Conservation (phyloP, 768 basidiomycete species). For the Leccinum boreale region DNA sequence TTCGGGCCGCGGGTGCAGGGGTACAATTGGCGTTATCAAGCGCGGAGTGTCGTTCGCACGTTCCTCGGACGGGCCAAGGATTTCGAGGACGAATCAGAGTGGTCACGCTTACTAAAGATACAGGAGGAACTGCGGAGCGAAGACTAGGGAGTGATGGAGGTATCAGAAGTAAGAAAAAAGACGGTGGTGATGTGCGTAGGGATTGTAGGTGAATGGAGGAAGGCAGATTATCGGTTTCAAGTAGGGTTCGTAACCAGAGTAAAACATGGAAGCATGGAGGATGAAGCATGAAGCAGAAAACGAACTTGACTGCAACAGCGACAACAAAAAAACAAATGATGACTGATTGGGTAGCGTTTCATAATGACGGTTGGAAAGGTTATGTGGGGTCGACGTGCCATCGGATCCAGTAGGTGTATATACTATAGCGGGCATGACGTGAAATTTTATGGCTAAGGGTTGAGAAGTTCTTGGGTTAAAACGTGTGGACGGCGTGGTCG, state of each 20-base stretch:
- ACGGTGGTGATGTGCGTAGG: slow-evolving; percentile 13
- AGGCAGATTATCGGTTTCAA: not conserved
- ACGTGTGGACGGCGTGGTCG: slow-evolving; percentile 2
- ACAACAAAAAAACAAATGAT: slow-evolving; percentile 1
- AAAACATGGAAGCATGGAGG: slow-evolving; percentile 20
- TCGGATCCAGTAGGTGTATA: slow-evolving; percentile 1
- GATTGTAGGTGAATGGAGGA: not conserved
- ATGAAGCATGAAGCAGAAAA: not conserved
- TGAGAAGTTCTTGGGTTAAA: slow-evolving; percentile 1
- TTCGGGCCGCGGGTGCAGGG: slow-evolving; percentile 68
- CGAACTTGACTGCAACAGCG: not conserved
- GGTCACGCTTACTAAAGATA: slow-evolving; percentile 61
- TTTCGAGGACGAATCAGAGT: slow-evolving; percentile 89
- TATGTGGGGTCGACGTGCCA: not conserved
- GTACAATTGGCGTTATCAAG: slow-evolving; percentile 81
- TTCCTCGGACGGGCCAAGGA: slow-evolving; percentile 86
- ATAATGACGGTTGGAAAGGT: slow-evolving; percentile 7
- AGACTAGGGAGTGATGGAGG: not conserved
- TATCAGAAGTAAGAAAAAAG: not conserved
- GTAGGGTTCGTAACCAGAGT: not conserved
- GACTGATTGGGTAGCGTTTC: slow-evolving; percentile 14
- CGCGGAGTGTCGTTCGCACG: slow-evolving; percentile 79
- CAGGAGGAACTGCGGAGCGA: slow-evolving; percentile 32
- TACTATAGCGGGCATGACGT: not conserved
- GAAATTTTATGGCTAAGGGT: slow-evolving; percentile 1